phyloP scores from a whole-genome alignment of 805 yeast genomes.

The Henningerozyma blattae region DNA sequence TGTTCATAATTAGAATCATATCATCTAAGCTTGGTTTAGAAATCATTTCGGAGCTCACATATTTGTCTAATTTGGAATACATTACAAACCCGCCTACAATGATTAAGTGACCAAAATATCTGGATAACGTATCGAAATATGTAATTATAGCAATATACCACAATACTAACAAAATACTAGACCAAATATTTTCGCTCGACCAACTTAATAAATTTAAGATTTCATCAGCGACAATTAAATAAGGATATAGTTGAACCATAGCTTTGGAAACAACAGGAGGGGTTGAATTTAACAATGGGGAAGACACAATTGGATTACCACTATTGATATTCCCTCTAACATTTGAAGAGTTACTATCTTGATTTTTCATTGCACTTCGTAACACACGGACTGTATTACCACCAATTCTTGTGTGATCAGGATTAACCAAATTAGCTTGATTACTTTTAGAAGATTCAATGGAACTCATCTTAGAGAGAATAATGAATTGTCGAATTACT shows the following conservation, averaged over 20 bases:
- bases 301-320: slow-evolving; percentile 33
- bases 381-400: slow-evolving; percentile 18
- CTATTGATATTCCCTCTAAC: not conserved
- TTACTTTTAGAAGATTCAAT: slow-evolving; percentile 1
- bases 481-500: no score
- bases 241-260: slow-evolving; percentile 74
- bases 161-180: slow-evolving; percentile 42
- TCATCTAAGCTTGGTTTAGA: slow-evolving; percentile 77
- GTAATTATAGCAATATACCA: slow-evolving; percentile 45
- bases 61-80: slow-evolving; percentile 46
- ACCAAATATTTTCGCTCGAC: slow-evolving; percentile 80
- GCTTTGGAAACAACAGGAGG: slow-evolving; percentile 87
- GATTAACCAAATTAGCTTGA: slow-evolving; percentile 20
- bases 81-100: slow-evolving; percentile 36
- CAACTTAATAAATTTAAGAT: slow-evolving; percentile 68
- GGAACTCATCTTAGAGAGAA: no score
- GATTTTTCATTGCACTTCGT: slow-evolving; percentile 65
- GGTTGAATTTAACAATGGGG: slow-evolving; percentile 77
- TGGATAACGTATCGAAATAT: slow-evolving; percentile 68
- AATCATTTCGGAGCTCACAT: slow-evolving; percentile 45
- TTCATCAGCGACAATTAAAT: slow-evolving; percentile 60
- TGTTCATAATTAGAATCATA: slow-evolving; percentile 63
- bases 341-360: not conserved
- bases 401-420: slow-evolving; percentile 15
- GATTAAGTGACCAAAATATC: slow-evolving; percentile 73